Conservation (phyloP, 2,329 filamentous ascomycete species). For the Aaosphaeria arxii region DNA sequence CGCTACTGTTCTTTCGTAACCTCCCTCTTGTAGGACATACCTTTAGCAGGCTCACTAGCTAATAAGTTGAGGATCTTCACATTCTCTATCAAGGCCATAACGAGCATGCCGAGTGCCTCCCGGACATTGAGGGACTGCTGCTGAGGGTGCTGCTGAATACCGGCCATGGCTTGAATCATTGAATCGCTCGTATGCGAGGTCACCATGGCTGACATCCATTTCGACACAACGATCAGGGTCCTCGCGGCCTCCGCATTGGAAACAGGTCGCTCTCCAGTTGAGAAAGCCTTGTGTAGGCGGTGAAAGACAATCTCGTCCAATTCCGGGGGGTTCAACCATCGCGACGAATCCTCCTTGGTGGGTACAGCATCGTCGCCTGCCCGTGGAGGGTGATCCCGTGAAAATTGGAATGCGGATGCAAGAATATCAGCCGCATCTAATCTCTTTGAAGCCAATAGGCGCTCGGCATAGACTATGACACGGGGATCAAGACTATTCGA, state of each 20-base stretch:
- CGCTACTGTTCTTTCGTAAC: not conserved
- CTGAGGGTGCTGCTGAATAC: conserved; percentile 46
- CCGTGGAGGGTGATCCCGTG: conserved; percentile 30
- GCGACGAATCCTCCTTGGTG: conserved; percentile 15
- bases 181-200: conserved; percentile 37
- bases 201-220: conserved; percentile 41
- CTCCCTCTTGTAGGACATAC: not conserved
- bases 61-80: conserved; percentile 54
- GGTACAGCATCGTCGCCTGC: conserved; percentile 11
- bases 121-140: conserved; percentile 60
- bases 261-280: conserved; percentile 27
- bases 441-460: conserved; percentile 27
- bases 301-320: conserved; percentile 38
- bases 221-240: conserved; percentile 26
- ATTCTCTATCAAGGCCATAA: conserved; percentile 63
- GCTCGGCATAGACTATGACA: conserved; percentile 32
- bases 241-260: conserved; percentile 28
- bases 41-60: conserved; percentile 39
- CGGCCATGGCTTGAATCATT: conserved; percentile 39
- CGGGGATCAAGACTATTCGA: conserved; percentile 32
- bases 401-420: conserved; percentile 28
- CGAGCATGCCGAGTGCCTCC: conserved; percentile 62
- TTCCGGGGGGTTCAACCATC: conserved; percentile 33
- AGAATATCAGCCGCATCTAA: conserved; percentile 36
- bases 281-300: conserved; percentile 34